phyloP scores from a whole-genome alignment of 140 eudicot species.

The Oenanthe javanica region DNA sequence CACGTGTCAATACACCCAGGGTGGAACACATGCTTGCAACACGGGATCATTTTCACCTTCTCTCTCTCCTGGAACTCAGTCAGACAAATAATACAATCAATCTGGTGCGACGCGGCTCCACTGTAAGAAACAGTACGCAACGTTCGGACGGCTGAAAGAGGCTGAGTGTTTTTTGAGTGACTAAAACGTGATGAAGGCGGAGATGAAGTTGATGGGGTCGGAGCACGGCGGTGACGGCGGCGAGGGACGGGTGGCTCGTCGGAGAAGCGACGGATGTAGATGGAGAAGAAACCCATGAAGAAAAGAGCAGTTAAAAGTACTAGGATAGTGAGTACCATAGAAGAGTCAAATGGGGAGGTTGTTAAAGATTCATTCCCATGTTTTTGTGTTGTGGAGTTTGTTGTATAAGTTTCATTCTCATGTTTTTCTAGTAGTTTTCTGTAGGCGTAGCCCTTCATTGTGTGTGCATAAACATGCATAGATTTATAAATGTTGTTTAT shows the following conservation, averaged over 20 bases:
- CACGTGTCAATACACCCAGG: constrained; percentile 74
- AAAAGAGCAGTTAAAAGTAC: constrained; percentile 54
- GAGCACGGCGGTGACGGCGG: constrained; percentile 10
- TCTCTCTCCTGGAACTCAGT: constrained; percentile 63
- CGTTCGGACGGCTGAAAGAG: constrained; percentile 25
- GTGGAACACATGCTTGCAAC: constrained; percentile 74
- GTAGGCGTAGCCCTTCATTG: not conserved
- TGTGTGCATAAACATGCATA: not conserved
- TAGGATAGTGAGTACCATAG: constrained; percentile 45
- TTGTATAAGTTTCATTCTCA: not conserved
- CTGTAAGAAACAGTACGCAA: constrained; percentile 42
- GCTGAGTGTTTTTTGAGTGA: constrained; percentile 12
- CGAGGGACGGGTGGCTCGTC: constrained; percentile 5
- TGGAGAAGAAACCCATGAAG: constrained; percentile 54
- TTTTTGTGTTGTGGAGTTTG: not conserved
- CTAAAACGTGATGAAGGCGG: not conserved
- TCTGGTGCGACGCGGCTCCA: constrained; percentile 21
- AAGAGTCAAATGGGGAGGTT: constrained; percentile 44
- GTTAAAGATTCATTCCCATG: not conserved
- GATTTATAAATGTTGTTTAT: not conserved
- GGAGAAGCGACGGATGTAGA: constrained; percentile 55
- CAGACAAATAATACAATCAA: constrained; percentile 63
- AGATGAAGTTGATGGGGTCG: not conserved
- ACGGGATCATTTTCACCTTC: constrained; percentile 53
- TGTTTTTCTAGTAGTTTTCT: not conserved